Base-by-base conservation (phyloP, 331 rosid genomes). In the Phaseolus coccineus region DNA sequence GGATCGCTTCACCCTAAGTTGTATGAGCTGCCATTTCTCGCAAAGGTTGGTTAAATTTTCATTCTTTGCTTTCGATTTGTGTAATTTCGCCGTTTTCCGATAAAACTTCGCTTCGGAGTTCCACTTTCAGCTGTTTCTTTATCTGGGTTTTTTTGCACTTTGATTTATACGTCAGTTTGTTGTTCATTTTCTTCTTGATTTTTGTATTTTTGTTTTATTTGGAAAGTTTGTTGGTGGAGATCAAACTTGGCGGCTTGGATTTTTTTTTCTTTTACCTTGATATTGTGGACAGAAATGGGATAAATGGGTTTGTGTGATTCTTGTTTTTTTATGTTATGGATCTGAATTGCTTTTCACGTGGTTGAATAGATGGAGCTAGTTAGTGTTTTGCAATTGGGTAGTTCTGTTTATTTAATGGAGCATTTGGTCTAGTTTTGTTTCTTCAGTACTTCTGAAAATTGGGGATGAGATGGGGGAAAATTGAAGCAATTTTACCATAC, bases 11-110 rank as follows among this genome's bases (percentile, higher is more conserved):
- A 50, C 69, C 51, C 6, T 35, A 16, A 65, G 66, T 84, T 84
- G 87, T 90, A 86, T 87, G 89, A 87, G 76, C 87, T 86, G 71
- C 92, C 79, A 80, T 80, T 74, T 82, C 30, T 25, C 40, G 6
- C 22, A 2, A 73, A 76, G 86, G 87, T 84, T 78, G 56, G 81
- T 62, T 84, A 15, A 40, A n/a, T 46, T 57, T 67, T 65, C 39
- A 33, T 65, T 12, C 2, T 55, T 77, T 57, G 15, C 63, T 48
- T 68, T 16, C 6, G 81, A 66, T 81, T 80, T n/a, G 39, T 63
- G 44, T 8, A 30, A 65, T 58, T 79, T 53, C 66, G 8, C 27
- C 74, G 33, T 51, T 66, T 63, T 69, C n/a, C 3, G 1, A 6
- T 62, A 59, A 4, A 16, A 76, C 22, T 85, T 78, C 77, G 33